Conservation (phyloP, 2,329 filamentous ascomycete species). For the Pseudocercospora eumusae region DNA sequence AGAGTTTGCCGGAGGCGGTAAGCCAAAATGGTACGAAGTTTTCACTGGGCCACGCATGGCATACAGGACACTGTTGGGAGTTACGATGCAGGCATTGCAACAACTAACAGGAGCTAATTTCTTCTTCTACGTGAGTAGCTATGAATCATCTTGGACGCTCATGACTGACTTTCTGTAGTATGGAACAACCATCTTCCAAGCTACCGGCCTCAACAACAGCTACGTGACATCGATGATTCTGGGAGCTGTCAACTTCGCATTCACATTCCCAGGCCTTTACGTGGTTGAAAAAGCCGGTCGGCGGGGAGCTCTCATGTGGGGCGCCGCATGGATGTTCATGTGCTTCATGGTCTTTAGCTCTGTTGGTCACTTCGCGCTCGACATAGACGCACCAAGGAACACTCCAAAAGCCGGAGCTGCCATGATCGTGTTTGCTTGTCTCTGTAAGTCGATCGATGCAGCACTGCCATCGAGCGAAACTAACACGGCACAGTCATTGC, state of each 20-base stretch:
- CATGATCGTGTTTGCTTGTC: conserved; percentile 67
- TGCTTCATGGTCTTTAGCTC: conserved; percentile 61
- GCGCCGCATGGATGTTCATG: conserved; percentile 53
- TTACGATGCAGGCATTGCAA: conserved; percentile 64
- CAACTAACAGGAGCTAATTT: conserved; percentile 70
- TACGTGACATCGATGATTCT: conserved; percentile 53
- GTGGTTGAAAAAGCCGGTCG: conserved; percentile 52
- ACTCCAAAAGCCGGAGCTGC: conserved; percentile 56
- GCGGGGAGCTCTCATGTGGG: conserved; percentile 48
- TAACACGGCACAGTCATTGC: conserved; percentile 51
- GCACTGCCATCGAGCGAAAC: background rate
- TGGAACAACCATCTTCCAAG: conserved; percentile 49
- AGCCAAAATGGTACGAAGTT: conserved; percentile 65
- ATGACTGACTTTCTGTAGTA: conserved; percentile 54
- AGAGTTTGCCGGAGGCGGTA: conserved; percentile 50
- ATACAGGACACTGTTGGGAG: conserved; percentile 64
- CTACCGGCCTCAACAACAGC: conserved; percentile 42
- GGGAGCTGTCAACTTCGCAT: conserved; percentile 52
- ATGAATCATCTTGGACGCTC: conserved; percentile 31
- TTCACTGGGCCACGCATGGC: conserved; percentile 67
- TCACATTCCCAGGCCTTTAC: conserved; percentile 50
- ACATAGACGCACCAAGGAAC: conserved; percentile 37
- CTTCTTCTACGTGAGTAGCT: conserved; percentile 44
- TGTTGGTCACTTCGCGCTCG: conserved; percentile 49
- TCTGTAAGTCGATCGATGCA: background rate